These are phyloP conservation scores for Protomyces inundatus DNA, from an alignment of 1,139 yeast genomes.

Conservation along the genomic window DNA sequence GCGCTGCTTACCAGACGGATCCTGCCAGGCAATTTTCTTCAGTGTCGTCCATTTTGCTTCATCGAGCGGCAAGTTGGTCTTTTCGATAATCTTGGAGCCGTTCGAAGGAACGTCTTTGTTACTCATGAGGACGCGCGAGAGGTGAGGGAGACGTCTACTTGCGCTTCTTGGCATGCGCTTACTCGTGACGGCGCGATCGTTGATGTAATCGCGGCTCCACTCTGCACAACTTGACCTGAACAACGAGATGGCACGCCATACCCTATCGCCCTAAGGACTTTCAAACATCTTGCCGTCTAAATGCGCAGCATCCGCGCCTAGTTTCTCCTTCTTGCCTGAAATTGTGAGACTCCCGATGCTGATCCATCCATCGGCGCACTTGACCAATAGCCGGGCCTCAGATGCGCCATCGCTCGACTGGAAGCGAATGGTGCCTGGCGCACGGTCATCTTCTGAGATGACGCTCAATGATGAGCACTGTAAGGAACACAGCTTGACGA, in stretches of 20 bases:
- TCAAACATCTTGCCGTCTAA: conserved; percentile 5
- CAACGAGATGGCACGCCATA: too few relatives aligned
- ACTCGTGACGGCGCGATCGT: background rate
- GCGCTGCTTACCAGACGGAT: conserved; percentile 22
- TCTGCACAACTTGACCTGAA: too few relatives aligned
- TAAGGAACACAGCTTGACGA: conserved; percentile 8
- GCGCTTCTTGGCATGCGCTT: background rate
- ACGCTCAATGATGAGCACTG: background rate
- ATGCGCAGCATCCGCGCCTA: background rate
- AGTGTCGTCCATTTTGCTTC: conserved; percentile 29
- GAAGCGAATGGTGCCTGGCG: background rate
- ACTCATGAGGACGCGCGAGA: background rate
- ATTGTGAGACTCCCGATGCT: conserved; percentile 8
- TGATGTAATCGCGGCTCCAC: background rate
- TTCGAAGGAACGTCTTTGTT: background rate
- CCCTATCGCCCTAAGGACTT: too few relatives aligned
- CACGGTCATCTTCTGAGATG: background rate
- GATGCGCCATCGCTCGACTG: background rate
- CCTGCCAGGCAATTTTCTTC: conserved; percentile 26
- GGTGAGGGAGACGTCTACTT: background rate
- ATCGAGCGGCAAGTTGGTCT: conserved; percentile 7
- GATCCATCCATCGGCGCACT: conserved; percentile 7
- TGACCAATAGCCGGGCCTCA: background rate
- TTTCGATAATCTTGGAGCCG: conserved; percentile 23
- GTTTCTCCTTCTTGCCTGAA: conserved; percentile 12